Evolutionary conservation across 345 rosid genomes (phyloP).

Genomic region (Aethionema arabicum): DNA sequence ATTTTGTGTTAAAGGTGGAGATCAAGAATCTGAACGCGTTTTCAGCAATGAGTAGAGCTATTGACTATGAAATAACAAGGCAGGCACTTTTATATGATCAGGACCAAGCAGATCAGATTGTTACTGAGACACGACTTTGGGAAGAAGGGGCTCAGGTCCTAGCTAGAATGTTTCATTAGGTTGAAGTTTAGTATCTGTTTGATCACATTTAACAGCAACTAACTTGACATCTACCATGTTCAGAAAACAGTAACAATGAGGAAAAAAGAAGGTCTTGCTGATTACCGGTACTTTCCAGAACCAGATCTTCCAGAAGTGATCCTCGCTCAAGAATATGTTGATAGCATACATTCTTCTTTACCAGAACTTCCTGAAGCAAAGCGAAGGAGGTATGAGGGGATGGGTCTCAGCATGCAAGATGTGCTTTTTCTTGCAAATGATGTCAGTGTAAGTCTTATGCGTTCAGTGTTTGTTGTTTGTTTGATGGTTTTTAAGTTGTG

Average conservation of each 20-base stretch:
- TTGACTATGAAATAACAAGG: conserved; percentile 86
- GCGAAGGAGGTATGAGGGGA: conserved; percentile 74
- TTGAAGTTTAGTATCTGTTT: background rate
- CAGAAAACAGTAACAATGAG: conserved; percentile 94
- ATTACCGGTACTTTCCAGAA: conserved; percentile 93
- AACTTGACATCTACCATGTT: conserved; percentile 30
- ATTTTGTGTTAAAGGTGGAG: conserved; percentile 63
- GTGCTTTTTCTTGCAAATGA: conserved; percentile 95
- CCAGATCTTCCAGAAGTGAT: conserved; percentile 93
- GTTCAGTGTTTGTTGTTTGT: background rate
- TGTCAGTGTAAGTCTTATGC: conserved; percentile 53
- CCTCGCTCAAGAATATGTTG: conserved; percentile 62
- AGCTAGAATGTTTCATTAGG: conserved; percentile 10
- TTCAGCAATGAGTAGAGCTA: conserved; percentile 81
- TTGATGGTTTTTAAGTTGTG: background rate
- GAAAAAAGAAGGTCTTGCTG: conserved; percentile 95
- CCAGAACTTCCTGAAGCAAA: conserved; percentile 94
- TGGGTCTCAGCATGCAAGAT: conserved; percentile 94
- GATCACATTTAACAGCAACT: background rate
- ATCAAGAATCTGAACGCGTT: conserved; percentile 90
- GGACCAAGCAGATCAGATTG: conserved; percentile 69
- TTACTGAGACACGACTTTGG: conserved; percentile 96
- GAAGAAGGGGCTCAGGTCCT: conserved; percentile 89
- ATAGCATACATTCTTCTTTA: conserved; percentile 52
- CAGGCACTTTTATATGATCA: conserved; percentile 65